Base-by-base conservation (phyloP, 2,329 filamentous ascomycete species). In the Aspergillus sp. region DNA sequence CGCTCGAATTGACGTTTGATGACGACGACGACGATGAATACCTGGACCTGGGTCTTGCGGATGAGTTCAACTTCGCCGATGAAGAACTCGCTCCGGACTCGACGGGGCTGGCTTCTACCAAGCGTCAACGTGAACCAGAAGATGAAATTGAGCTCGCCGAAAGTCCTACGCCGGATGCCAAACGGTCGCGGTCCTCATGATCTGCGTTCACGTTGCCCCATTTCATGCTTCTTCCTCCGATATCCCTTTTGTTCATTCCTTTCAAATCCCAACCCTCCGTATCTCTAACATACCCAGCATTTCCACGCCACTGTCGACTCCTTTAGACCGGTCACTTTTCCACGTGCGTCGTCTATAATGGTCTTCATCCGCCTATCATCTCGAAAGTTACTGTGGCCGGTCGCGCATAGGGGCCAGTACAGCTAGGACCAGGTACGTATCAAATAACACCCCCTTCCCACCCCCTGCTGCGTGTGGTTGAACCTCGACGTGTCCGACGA, bases 181-280 rank as follows among this genome's bases (percentile, higher is more conserved):
- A 84, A 75, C 83, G 83, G 67, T 80, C 78, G 69, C 82, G 83
- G 58, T 78, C 78, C 66, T 78, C 75, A 73, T 73, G 64, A 72
- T 64, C 52, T 52, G 9, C 18, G 29, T 39, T 49, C 49, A n/a
- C 47, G 36, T 59, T 49, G 46, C 24, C 50, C 29, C 47, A 39
- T 47, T 49, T 47, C 54, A 10, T 54, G 55, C 52, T 62, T 54
- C 36, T 32, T 47, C 26, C 26, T 36, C 42, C 56, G 56, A 11
- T 42, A 29, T 52, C 32, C 53, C 45, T 51, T 29, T 51, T 42
- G 29, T 36, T 36, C 26, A 29, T 7, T 20, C 22, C 16, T 12
- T 47, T 14, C 18, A 18, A 11, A 47, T 11, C 10, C 22, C 45
- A 20, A 12, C 10, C 22, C 18, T 10, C 45, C 22, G 45, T 24